Conservation (phyloP, 164 flowering plant genomes). For the Magnolia changhungtana region DNA sequence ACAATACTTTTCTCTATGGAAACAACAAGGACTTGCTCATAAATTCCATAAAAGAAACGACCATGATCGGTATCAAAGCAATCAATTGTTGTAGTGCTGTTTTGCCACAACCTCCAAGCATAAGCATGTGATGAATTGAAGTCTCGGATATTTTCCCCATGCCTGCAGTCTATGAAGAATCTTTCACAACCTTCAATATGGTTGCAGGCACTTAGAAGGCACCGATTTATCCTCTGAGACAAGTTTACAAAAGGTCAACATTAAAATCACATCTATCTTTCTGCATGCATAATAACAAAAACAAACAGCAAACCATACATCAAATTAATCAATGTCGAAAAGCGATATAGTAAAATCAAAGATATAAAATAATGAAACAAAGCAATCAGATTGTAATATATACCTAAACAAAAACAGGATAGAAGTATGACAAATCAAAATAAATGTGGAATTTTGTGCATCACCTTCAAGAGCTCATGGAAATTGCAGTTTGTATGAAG, state of each 20-base stretch:
- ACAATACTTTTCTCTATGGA: slow-evolving; percentile 34
- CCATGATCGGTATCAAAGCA: slow-evolving; percentile 35
- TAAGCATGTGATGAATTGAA: neutral
- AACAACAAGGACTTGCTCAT: slow-evolving; percentile 50
- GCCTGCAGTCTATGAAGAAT: slow-evolving; percentile 73
- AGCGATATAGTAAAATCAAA: no score
- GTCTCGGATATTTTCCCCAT: slow-evolving; percentile 17
- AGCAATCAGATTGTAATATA: no score
- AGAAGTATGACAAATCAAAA: no score
- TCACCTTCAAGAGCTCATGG: no score
- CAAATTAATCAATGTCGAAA: no score
- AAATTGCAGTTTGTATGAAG: no score
- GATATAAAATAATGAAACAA: no score
- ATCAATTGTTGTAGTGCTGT: slow-evolving; percentile 25
- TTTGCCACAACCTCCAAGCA: slow-evolving; percentile 34
- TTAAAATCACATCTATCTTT: neutral
- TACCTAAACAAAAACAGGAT: no score
- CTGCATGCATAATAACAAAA: neutral
- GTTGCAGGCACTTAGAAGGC: slow-evolving; percentile 70
- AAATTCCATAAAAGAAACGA: slow-evolving; percentile 67
- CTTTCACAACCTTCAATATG: slow-evolving; percentile 19
- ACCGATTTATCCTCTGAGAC: slow-evolving; percentile 77
- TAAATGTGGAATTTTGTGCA: no score
- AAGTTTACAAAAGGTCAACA: neutral
- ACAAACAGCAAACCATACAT: neutral